These are phyloP conservation scores for Tricholoma matsutake DNA, from an alignment of 768 basidiomycete genomes.

Conservation along the genomic window DNA sequence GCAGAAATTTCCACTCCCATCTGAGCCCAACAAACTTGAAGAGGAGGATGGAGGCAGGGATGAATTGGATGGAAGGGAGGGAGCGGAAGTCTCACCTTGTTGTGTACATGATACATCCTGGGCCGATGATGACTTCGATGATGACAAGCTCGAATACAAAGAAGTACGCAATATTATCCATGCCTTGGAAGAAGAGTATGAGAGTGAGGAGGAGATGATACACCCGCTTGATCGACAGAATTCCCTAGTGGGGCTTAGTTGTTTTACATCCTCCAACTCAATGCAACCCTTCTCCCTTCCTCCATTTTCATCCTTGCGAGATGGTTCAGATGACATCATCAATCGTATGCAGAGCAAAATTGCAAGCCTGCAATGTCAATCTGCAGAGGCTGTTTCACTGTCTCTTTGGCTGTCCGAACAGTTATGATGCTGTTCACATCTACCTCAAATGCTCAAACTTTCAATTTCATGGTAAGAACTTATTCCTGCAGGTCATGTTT, in stretches of 20 bases:
- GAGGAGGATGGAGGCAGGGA: conserved; percentile 20
- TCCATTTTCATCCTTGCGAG: conserved; percentile 38
- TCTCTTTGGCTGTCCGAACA: conserved; percentile 68
- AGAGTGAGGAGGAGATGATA: conserved; percentile 66
- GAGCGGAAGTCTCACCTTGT: background rate
- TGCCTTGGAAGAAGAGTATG: conserved; percentile 52
- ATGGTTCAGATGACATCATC: conserved; percentile 40
- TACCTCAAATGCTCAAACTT: conserved; percentile 54
- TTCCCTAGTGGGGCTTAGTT: conserved; percentile 35
- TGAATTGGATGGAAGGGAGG: background rate
- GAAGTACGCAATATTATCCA: conserved; percentile 17
- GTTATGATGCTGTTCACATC: conserved; percentile 65
- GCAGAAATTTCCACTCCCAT: conserved; percentile 22
- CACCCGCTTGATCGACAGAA: conserved; percentile 43
- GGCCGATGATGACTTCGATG: conserved; percentile 2
- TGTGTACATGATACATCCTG: background rate
- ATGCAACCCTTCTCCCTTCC: conserved; percentile 39
- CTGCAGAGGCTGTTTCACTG: conserved; percentile 63
- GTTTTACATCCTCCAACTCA: conserved; percentile 27
- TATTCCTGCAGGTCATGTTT: background rate
- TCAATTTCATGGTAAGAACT: conserved; percentile 46
- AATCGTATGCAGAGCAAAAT: conserved; percentile 69
- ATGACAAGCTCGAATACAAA: conserved; percentile 13
- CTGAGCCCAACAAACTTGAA: conserved; percentile 8
- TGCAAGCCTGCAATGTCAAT: conserved; percentile 58